These are phyloP conservation scores for Stephania cephalantha DNA, from an alignment of 164 flowering plant genomes.

Conservation along the genomic window DNA sequence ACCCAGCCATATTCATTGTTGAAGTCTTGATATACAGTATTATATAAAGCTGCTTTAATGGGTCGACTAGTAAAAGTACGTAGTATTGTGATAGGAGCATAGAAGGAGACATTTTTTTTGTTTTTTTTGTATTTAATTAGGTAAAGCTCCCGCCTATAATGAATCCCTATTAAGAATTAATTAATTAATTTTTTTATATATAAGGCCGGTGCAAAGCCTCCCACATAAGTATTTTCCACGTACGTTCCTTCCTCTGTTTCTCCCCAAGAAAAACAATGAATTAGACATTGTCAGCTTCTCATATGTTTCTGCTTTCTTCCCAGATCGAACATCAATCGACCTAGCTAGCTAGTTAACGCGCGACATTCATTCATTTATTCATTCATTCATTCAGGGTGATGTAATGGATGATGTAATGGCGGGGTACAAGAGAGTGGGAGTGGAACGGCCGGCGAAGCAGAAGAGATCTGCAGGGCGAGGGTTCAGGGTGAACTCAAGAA, in stretches of 20 bases:
- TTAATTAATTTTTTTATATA: no score
- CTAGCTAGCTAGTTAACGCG: no score
- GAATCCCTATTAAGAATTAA: background rate
- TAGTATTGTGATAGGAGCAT: background rate
- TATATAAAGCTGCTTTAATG: no score
- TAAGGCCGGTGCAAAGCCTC: background rate
- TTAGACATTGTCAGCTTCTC: background rate
- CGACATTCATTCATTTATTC: no score
- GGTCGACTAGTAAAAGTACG: background rate
- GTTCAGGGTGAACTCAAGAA: constrained; percentile 28
- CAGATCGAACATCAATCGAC: no score
- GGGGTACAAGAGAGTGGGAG: constrained; percentile 8
- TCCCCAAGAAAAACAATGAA: background rate
- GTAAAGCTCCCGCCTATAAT: background rate
- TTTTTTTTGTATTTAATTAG: background rate
- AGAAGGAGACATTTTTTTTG: background rate
- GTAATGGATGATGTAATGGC: constrained; percentile 9
- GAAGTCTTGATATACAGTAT: no score
- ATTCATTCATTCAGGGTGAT: no score
- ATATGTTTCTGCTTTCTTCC: background rate
- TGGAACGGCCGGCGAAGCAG: constrained; percentile 3
- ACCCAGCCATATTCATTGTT: background rate
- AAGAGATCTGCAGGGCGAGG: constrained; percentile 16
- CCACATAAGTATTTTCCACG: background rate
- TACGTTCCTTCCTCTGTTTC: background rate